Conservation (phyloP, 139 green algal species). For the Micromonas commoda region DNA sequence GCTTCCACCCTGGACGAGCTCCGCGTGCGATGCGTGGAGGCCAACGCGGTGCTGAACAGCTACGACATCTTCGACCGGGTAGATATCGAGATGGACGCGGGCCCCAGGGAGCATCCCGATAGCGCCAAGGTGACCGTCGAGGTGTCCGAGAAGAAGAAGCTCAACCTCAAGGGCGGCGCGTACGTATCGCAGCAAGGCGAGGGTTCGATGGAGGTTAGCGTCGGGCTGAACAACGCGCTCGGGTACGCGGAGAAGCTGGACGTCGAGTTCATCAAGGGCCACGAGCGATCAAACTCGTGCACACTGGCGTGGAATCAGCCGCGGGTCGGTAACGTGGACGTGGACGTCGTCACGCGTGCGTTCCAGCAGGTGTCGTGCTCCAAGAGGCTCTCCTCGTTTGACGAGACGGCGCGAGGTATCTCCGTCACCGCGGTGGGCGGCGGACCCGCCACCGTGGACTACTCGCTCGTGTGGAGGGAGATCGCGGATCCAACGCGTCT, state of each 20-base stretch:
- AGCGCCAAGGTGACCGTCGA: constrained; percentile 8
- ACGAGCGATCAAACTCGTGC: neutral
- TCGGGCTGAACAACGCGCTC: constrained; percentile 11
- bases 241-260: constrained; percentile 16
- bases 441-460: constrained; percentile 1
- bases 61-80: constrained; percentile 21
- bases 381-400: constrained; percentile 2
- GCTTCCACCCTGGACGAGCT: constrained; percentile 13
- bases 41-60: neutral
- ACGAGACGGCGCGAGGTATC: constrained; percentile 2
- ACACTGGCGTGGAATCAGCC: neutral
- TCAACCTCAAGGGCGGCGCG: constrained; percentile 4
- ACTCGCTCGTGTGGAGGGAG: constrained; percentile 2
- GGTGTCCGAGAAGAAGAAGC: constrained; percentile 9
- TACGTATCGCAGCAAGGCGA: constrained; percentile 6
- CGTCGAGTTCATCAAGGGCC: neutral
- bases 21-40: constrained; percentile 2
- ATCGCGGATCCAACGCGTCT: constrained; percentile 9
- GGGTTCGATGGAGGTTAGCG: neutral
- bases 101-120: neutral
- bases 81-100: constrained; percentile 13
- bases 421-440: neutral
- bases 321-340: neutral
- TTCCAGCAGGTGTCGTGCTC: neutral
- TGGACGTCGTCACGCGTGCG: neutral